phyloP scores from a whole-genome alignment of 768 basidiomycete species.

The Rhizopogon vulgaris region DNA sequence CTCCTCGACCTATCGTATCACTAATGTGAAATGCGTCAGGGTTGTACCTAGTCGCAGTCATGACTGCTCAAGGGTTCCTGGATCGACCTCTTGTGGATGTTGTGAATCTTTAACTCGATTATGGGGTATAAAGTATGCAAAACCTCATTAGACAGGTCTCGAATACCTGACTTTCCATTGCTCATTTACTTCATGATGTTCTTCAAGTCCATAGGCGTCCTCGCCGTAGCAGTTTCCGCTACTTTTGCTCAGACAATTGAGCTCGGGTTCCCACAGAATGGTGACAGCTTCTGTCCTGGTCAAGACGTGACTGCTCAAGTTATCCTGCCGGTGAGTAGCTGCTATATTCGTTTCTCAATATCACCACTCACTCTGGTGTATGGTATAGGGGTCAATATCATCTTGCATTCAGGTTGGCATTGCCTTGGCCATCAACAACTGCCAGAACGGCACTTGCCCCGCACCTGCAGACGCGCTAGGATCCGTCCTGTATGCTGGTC shows the following conservation, averaged over 20 bases:
- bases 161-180: neutral
- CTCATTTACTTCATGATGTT: constrained; percentile 12
- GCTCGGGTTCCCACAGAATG: constrained; percentile 16
- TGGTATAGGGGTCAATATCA: constrained; percentile 12
- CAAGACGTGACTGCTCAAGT: constrained; percentile 15
- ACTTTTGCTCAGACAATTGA: constrained; percentile 23
- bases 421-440: constrained; percentile 18
- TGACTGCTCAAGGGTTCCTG: neutral
- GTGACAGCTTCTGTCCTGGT: constrained; percentile 12
- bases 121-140: neutral
- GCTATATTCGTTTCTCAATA: neutral
- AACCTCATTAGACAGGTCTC: neutral
- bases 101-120: neutral
- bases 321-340: constrained; percentile 15
- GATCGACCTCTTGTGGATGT: neutral
- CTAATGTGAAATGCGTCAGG: neutral
- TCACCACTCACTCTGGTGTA: neutral
- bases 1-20: neutral
- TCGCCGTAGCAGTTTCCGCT: constrained; percentile 4
- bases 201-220: constrained; percentile 2
- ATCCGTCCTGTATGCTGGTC: constrained; percentile 21
- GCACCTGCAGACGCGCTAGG: constrained; percentile 16
- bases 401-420: constrained; percentile 24
- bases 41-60: neutral
- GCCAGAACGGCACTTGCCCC: constrained; percentile 18